Conservation (phyloP, 2,329 filamentous ascomycete species). For the Stachybotrys echinatus region DNA sequence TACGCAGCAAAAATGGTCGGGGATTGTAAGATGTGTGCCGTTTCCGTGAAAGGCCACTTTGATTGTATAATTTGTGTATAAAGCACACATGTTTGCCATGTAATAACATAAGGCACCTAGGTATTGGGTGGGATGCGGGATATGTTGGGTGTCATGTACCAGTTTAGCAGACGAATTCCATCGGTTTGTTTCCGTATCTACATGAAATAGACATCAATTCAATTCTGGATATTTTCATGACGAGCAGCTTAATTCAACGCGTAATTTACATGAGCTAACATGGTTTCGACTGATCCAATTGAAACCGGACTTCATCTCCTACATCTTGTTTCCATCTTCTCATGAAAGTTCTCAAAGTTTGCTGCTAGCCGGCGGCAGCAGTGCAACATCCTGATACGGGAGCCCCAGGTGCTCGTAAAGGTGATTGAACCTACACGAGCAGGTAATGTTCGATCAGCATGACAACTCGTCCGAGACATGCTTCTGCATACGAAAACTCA, state of each 20-base stretch:
- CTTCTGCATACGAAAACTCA: conserved; percentile 15
- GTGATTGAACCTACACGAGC: conserved; percentile 55
- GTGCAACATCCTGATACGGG: conserved; percentile 48
- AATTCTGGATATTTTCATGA: no score
- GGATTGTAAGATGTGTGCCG: background rate
- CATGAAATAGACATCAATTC: no score
- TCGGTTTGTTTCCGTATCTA: no score
- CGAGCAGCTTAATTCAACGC: no score
- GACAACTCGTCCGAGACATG: background rate
- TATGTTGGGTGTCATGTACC: no score
- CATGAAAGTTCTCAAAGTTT: background rate
- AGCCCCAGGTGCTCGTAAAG: conserved; percentile 63
- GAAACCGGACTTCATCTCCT: no score
- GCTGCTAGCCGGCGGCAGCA: conserved; percentile 7
- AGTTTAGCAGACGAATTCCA: background rate
- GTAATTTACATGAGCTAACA: no score
- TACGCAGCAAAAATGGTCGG: background rate
- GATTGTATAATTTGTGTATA: background rate
- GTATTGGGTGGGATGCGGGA: no score
- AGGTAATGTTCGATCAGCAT: no score
- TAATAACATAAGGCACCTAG: background rate
- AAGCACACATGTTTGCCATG: background rate
- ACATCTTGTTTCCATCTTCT: no score
- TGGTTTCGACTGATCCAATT: no score
- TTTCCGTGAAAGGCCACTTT: background rate